Percentiles rank a stretch among this genome's conserved stretches.
These are phyloP conservation scores for Harrya chromipes DNA, from an alignment of 768 basidiomycete genomes.

Conservation along the genomic window DNA sequence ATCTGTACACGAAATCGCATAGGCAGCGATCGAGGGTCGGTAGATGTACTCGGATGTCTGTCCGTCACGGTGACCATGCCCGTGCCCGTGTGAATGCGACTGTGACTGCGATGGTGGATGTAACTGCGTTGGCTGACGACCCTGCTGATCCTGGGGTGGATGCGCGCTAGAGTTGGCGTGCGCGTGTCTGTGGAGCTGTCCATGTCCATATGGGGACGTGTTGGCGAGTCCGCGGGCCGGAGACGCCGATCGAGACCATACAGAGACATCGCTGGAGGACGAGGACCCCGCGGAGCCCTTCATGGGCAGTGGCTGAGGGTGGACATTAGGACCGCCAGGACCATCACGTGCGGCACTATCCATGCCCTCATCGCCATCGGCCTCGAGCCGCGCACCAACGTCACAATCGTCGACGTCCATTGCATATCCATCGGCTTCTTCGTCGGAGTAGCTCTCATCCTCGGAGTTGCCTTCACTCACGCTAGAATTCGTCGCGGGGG, in stretches of 20 bases:
- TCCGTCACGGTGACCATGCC: slow-evolving; percentile 7
- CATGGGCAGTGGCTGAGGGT: slow-evolving; percentile 1
- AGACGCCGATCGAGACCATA: slow-evolving; percentile 27
- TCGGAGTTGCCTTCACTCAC: slow-evolving; percentile 28
- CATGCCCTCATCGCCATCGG: slow-evolving; percentile 14
- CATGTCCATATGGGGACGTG: slow-evolving; percentile 8
- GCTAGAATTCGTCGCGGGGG: slow-evolving; percentile 30
- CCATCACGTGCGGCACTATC: not conserved
- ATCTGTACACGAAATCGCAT: slow-evolving; percentile 32
- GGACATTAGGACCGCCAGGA: not conserved
- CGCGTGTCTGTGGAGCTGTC: slow-evolving; percentile 16
- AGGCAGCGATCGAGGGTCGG: slow-evolving; percentile 30
- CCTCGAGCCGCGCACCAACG: not conserved
- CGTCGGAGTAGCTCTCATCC: slow-evolving; percentile 27
- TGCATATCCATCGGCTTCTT: slow-evolving; percentile 17
- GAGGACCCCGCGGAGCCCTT: slow-evolving; percentile 23
- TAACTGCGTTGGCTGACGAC: slow-evolving; percentile 3
- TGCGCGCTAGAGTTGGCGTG: slow-evolving; percentile 3
- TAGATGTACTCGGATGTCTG: slow-evolving; percentile 25
- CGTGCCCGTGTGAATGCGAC: not conserved
- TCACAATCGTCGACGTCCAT: slow-evolving; percentile 24
- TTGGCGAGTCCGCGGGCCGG: slow-evolving; percentile 16
- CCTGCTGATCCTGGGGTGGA: slow-evolving; percentile 17
- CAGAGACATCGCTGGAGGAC: slow-evolving; percentile 22
- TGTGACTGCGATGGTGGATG: not conserved